These are phyloP conservation scores for Beauveria pseudobassiana DNA, from an alignment of 2,329 filamentous ascomycete species.

Conservation along the genomic window DNA sequence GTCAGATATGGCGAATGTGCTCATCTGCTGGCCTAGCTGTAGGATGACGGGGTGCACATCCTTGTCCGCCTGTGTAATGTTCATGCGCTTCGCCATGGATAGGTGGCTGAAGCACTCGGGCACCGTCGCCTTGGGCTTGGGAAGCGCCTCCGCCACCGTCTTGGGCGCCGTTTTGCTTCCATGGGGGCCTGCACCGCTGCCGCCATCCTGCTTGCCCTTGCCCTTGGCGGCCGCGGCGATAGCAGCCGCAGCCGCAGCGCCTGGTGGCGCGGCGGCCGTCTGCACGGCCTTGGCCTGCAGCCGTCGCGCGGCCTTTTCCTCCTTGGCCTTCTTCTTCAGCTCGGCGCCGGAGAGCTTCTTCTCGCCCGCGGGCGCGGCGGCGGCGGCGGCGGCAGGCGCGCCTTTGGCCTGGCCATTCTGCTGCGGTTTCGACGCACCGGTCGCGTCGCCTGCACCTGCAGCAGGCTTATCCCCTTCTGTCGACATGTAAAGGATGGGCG, in stretches of 20 bases:
- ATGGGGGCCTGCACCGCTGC: constrained; percentile 30
- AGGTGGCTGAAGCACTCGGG: constrained; percentile 76
- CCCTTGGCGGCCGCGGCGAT: constrained; percentile 39
- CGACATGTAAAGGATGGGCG: constrained; percentile 20
- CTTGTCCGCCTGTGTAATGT: constrained; percentile 55
- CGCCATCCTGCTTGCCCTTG: constrained; percentile 40
- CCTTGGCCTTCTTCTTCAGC: constrained; percentile 82
- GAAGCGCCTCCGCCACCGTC: constrained; percentile 30
- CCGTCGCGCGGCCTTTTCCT: constrained; percentile 82
- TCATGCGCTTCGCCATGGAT: constrained; percentile 55
- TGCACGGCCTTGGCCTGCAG: constrained; percentile 59
- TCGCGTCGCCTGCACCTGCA: constrained; percentile 18
- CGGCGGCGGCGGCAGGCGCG: background rate
- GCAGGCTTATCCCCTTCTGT: constrained; percentile 24
- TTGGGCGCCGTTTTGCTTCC: constrained; percentile 21
- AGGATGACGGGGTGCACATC: constrained; percentile 82
- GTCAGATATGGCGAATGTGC: constrained; percentile 79
- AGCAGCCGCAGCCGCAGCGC: constrained; percentile 24
- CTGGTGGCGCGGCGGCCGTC: constrained; percentile 32
- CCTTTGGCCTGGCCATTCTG: constrained; percentile 18
- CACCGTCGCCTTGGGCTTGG: constrained; percentile 50
- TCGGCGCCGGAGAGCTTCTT: constrained; percentile 66
- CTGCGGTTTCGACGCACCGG: constrained; percentile 18
- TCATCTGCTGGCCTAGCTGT: constrained; percentile 82
- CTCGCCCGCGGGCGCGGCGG: constrained; percentile 22